Evolutionary conservation across 2,329 filamentous ascomycete genomes (phyloP).

Genomic region (Dothiorella sarmentorum): DNA sequence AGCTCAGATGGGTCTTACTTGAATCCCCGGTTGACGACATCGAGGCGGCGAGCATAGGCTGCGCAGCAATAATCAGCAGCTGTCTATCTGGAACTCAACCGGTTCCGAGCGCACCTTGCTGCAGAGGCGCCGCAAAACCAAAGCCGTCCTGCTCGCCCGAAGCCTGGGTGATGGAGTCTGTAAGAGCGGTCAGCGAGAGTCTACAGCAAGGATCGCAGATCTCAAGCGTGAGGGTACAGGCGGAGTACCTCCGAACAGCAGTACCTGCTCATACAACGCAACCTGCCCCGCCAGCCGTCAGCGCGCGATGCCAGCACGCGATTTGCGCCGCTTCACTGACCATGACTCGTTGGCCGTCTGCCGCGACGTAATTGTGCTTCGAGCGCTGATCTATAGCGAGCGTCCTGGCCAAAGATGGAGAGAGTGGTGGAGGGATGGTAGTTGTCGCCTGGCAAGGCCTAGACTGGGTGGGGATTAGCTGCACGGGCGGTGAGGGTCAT

Average conservation of each 20-base stretch:
- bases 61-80: conserved; percentile 19
- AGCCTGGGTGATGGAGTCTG: conserved; percentile 73
- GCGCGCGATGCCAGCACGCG: not conserved
- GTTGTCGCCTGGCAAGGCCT: not conserved
- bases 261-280: conserved; percentile 42
- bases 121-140: conserved; percentile 68
- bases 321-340: not conserved
- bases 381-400: not conserved
- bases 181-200: not conserved
- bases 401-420: not conserved
- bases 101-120: conserved; percentile 55
- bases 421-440: not conserved
- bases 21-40: conserved; percentile 85
- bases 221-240: not conserved
- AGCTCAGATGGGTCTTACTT: conserved; percentile 42
- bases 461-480: not conserved
- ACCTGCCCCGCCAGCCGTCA: conserved; percentile 5
- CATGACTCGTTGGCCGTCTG: not conserved
- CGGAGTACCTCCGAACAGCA: conserved; percentile 72
- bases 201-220: not conserved
- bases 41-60: conserved; percentile 74
- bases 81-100: not conserved
- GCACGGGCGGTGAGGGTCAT: not conserved
- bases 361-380: not conserved
- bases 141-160: conserved; percentile 64